phyloP scores from a whole-genome alignment of 148 eudicot species.

The Cornus controversa region DNA sequence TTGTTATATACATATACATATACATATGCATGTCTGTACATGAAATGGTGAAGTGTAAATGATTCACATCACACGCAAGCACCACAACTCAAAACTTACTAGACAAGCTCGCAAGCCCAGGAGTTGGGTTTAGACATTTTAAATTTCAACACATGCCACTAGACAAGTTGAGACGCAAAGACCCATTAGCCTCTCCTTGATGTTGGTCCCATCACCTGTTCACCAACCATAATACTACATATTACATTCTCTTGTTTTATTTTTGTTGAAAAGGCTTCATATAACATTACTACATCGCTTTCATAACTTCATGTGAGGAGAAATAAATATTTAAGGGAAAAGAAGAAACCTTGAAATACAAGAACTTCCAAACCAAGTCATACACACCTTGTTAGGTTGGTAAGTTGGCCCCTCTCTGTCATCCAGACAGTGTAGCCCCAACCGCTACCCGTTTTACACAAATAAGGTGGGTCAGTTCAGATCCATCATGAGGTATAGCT shows the following conservation, averaged over 20 bases:
- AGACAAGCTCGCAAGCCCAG: too few relatives aligned
- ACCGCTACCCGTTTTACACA: neutral
- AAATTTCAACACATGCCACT: too few relatives aligned
- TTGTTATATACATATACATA: too few relatives aligned
- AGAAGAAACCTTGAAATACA: slow-evolving; percentile 23
- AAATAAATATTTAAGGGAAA: neutral
- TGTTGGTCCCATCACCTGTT: neutral
- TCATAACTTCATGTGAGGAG: neutral
- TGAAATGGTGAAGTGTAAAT: too few relatives aligned
- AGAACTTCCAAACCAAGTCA: slow-evolving; percentile 27
- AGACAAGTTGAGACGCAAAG: too few relatives aligned
- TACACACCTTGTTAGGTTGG: neutral
- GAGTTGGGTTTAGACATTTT: too few relatives aligned
- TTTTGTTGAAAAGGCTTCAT: too few relatives aligned
- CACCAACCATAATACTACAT: neutral
- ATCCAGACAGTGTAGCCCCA: neutral
- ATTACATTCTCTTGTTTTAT: too few relatives aligned
- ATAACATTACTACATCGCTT: neutral
- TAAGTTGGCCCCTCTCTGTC: slow-evolving; percentile 19
- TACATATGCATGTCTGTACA: too few relatives aligned
- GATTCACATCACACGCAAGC: too few relatives aligned
- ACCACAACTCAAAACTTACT: too few relatives aligned
- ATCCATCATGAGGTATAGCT: too few relatives aligned
- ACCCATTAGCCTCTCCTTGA: neutral
- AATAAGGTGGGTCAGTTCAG: neutral